Base-by-base conservation (phyloP, 306 rosid genomes). In the Hylodesmum podocarpum region DNA sequence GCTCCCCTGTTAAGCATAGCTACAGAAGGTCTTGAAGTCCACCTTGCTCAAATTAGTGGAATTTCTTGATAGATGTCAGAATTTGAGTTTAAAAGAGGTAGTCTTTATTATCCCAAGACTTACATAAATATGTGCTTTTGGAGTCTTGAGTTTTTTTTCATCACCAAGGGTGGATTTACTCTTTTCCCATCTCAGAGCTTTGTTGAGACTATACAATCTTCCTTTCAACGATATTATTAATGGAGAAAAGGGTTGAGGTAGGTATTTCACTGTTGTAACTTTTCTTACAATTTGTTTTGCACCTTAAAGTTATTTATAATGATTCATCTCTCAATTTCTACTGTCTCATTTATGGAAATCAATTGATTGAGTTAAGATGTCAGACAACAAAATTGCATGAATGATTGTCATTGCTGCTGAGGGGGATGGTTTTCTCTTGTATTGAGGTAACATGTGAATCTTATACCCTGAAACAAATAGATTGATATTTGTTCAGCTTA, bases 231-330 rank as follows among this genome's bases (percentile, higher is more conserved):
- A 80, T 85, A 84, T 87, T 85, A 82, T 88, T 84, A 75, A 83
- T 85, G 94, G 88, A 86, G 91, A 89, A 91, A 86, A 89, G 80
- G 87, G 90, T 85, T 80, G 97, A 96, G 99, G 99, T 89, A 96
- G 99, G 99, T 85, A 91, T 84, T 82, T 86, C 79, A 53, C 85
- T 79, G 85, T 80, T 85, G 90, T 74, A 77, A 86, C 86, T 86
- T 77, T 8, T 79, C 81, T 70, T 75, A 77, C 69, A 73, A 81
- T 79, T 55, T 63, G 57, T 54, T 80, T 81, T 79, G 82, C 76
- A 57, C 76, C 69, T 78, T 85, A 86, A 73, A 79, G 55, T 65
- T 67, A 82, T 69, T 69, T 67, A 69, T 80, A 63, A 86, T 78
- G 72, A 77, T 81, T 49, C 54, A 71, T 85, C 80, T 80, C 76